phyloP scores from a whole-genome alignment of 2,329 filamentous ascomycete genomes.

The Atkinsonella texensis region DNA sequence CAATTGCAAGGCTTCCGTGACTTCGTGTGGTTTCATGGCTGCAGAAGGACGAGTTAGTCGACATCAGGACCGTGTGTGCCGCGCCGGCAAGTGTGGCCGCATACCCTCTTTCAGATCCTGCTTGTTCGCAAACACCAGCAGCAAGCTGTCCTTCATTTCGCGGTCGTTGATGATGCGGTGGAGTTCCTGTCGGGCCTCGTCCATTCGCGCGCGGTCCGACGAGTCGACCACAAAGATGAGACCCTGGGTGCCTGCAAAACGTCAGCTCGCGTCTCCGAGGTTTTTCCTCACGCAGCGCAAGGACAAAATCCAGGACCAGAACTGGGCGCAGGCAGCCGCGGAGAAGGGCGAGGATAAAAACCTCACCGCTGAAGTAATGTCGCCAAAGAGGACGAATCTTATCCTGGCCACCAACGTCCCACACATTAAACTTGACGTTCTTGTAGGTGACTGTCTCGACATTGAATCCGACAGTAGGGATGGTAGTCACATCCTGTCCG shows the following conservation, averaged over 20 bases:
- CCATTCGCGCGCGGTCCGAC: slow-evolving; percentile 80
- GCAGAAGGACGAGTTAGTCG: background rate
- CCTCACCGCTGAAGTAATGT: slow-evolving; percentile 80
- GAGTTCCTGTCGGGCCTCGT: slow-evolving; percentile 84
- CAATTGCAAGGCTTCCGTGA: slow-evolving; percentile 66
- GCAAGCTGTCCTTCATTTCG: slow-evolving; percentile 90
- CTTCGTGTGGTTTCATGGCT: slow-evolving; percentile 71
- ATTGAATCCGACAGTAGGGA: slow-evolving; percentile 98
- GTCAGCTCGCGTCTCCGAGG: too few species aligned
- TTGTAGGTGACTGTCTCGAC: slow-evolving; percentile 98
- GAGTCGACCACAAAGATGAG: slow-evolving; percentile 98
- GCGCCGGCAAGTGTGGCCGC: slow-evolving; percentile 9
- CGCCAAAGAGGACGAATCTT: slow-evolving; percentile 97
- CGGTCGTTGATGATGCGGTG: slow-evolving; percentile 97
- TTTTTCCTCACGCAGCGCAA: too few species aligned
- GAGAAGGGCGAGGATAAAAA: slow-evolving; percentile 2
- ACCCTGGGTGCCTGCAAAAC: slow-evolving; percentile 68
- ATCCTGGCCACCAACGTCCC: slow-evolving; percentile 98
- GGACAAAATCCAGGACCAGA: too few species aligned
- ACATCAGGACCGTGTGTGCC: slow-evolving; percentile 1
- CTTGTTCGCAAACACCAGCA: slow-evolving; percentile 98
- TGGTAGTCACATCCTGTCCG: slow-evolving; percentile 94
- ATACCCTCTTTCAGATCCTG: slow-evolving; percentile 79
- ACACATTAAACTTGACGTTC: slow-evolving; percentile 99
- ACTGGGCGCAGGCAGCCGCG: too few species aligned